These are phyloP conservation scores for Coffea eugenioides DNA, from an alignment of 257 asterid genomes.

Conservation along the genomic window DNA sequence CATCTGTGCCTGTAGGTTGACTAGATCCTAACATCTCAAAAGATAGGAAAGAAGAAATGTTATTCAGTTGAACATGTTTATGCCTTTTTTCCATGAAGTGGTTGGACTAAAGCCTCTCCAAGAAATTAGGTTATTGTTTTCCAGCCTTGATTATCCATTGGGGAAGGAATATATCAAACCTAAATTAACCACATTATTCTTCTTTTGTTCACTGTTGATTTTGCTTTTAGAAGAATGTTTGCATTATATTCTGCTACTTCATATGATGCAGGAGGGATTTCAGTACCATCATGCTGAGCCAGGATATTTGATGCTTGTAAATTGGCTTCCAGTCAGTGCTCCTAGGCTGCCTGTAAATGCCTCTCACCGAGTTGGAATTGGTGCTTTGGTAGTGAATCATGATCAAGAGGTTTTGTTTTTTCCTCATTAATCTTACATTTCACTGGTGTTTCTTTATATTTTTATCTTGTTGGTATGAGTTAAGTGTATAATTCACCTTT, in stretches of 20 bases:
- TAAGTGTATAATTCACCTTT: not conserved
- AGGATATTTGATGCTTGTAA: constrained; percentile 70
- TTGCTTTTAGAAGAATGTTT: not conserved
- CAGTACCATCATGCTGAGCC: constrained; percentile 88
- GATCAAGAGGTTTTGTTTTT: constrained; percentile 53
- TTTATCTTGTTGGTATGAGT: not conserved
- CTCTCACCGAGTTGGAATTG: constrained; percentile 80
- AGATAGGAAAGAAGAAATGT: too few species aligned
- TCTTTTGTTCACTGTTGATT: too few species aligned
- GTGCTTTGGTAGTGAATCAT: constrained; percentile 70
- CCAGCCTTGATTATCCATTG: too few species aligned
- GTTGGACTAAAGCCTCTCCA: too few species aligned
- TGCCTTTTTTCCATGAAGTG: too few species aligned
- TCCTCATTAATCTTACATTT: not conserved
- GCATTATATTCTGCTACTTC: not conserved
- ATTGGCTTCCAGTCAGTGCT: constrained; percentile 62
- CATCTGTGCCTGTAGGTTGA: too few species aligned
- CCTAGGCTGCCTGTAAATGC: constrained; percentile 75
- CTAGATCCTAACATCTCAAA: too few species aligned
- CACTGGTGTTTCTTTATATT: not conserved
- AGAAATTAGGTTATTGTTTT: too few species aligned
- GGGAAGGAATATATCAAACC: too few species aligned
- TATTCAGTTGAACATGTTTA: too few species aligned
- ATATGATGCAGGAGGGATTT: constrained; percentile 76
- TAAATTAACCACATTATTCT: too few species aligned